Conservation (phyloP, 768 basidiomycete species). For the Boletus rubropictus region DNA sequence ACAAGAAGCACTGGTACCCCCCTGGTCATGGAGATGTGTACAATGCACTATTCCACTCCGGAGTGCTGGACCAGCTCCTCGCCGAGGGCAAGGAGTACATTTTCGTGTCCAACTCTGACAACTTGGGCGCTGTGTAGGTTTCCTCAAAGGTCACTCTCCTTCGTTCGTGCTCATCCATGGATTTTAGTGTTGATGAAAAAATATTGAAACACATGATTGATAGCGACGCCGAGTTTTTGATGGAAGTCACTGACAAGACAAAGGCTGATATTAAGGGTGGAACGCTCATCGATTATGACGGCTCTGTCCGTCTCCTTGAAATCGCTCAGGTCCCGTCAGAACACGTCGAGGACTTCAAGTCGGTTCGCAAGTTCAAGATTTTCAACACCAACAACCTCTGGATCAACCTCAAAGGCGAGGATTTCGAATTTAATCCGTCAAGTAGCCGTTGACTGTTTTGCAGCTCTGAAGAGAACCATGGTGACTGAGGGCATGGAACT, state of each 20-base stretch:
- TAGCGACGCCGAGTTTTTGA: slow-evolving; percentile 58
- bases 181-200: slow-evolving; percentile 55
- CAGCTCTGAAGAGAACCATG: slow-evolving; percentile 73
- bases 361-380: slow-evolving; percentile 73
- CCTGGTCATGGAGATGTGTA: slow-evolving; percentile 75
- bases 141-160: background rate
- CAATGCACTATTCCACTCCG: slow-evolving; percentile 65
- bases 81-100: slow-evolving; percentile 72
- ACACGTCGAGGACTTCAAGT: slow-evolving; percentile 72
- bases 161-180: slow-evolving; percentile 1
- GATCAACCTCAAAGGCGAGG: slow-evolving; percentile 44
- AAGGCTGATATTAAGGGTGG: slow-evolving; percentile 77
- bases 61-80: slow-evolving; percentile 66
- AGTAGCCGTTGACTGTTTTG: slow-evolving; percentile 1
- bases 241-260: slow-evolving; percentile 80
- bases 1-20: slow-evolving; percentile 73
- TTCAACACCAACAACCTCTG: slow-evolving; percentile 72
- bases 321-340: slow-evolving; percentile 71
- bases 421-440: background rate
- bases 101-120: slow-evolving; percentile 75
- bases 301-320: slow-evolving; percentile 62
- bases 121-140: slow-evolving; percentile 59
- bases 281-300: slow-evolving; percentile 66
- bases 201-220: slow-evolving; percentile 66
- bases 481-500: slow-evolving; percentile 61